These are phyloP conservation scores for Sesbania bispinosa DNA, from an alignment of 306 rosid species.

Conservation along the genomic window DNA sequence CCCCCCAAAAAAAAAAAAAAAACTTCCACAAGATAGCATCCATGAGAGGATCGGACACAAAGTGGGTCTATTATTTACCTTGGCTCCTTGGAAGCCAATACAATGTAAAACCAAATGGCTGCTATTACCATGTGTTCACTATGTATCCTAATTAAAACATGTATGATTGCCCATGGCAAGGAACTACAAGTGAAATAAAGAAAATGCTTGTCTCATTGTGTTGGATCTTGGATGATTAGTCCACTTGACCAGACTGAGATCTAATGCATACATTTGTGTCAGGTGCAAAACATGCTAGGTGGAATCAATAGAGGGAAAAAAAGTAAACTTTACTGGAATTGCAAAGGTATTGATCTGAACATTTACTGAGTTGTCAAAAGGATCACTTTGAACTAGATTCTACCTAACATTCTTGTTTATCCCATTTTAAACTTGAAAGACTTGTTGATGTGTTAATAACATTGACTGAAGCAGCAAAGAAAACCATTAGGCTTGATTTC, in stretches of 20 bases:
- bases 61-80: not conserved
- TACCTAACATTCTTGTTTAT: conserved; percentile 35
- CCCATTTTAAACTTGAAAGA: conserved; percentile 25
- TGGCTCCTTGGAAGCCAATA: not conserved
- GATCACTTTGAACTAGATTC: conserved; percentile 38
- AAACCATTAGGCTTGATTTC: conserved; percentile 65
- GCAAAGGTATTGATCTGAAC: conserved; percentile 30
- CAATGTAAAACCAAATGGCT: not conserved
- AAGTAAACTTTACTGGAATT: conserved; percentile 31
- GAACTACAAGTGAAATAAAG: too few species aligned
- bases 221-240: too few species aligned
- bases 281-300: conserved; percentile 24
- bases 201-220: too few species aligned
- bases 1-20: too few species aligned
- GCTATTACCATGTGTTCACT: not conserved
- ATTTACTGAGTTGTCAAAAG: conserved; percentile 39
- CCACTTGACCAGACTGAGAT: too few species aligned
- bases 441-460: conserved; percentile 54
- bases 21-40: too few species aligned
- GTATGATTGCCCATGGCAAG: not conserved
- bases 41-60: too few species aligned
- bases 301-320: conserved; percentile 19
- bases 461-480: conserved; percentile 82
- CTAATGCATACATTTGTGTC: not conserved
- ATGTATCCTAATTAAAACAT: not conserved